Base-by-base conservation (phyloP, 2,329 filamentous ascomycete species). In the Neonectria coccinea region DNA sequence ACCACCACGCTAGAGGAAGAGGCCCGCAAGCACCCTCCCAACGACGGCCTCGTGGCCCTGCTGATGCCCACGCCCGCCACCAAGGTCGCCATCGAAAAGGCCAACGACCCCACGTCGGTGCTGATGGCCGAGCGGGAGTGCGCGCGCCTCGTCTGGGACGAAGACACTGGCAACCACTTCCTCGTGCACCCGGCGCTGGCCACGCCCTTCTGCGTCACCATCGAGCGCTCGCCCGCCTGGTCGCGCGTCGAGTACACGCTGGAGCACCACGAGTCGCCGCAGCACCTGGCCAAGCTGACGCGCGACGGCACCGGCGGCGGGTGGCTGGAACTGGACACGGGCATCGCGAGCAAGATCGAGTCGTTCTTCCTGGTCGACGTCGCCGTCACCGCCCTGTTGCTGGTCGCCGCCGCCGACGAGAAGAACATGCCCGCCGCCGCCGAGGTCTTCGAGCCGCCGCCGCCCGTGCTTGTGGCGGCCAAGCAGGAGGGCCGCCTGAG, bases 131-230 rank as follows among this genome's bases (percentile, higher is more conserved):
- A 91, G 74, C 84, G 86, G 33, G 91, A 93, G 78, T 89, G 88
- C 70, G 91, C 88, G 25, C 85, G 89, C 2, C 85, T 94, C 2
- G 87, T 92, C n/a, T 93, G 90, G 86, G 88, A 91, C 72, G 85
- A 86, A 31, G 88, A 91, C 72, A 84, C 81, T 61, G 76, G 79
- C 6, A 85, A 80, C 70, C 85, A 89, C 76, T 91, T 87, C 75
- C 81, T 91, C n/a, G 87, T 86, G 29, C 88, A 90, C 74, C 87
- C 87, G 2, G 85, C 87, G 0, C 81, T 90, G 18, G 85, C 86
- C n/a, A 85, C 86, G 45, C 88, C 88, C 0, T 91, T 91, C 74
- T 85, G 86, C 75, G 81, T 90, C 39, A 84, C 85, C 1, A 80
- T 90, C 50, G 84, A 87, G 75, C 83, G 87, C 18, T 85, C 82